Evolutionary conservation across 2,329 filamentous ascomycete genomes (phyloP).

Genomic region (Claviceps sorghi): DNA sequence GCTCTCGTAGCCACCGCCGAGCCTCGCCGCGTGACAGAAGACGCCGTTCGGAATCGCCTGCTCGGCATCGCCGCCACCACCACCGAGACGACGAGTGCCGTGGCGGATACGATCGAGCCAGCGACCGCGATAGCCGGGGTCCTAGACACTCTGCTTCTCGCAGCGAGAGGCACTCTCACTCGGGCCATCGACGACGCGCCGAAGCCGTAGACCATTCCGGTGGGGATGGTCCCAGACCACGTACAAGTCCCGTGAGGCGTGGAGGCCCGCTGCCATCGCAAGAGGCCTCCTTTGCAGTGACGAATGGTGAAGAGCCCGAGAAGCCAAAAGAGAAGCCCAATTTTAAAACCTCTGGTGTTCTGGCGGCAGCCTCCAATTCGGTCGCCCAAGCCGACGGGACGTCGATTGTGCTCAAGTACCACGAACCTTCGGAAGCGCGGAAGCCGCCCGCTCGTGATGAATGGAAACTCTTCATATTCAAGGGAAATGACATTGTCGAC

Average conservation of each 20-base stretch:
- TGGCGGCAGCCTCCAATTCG: slow-evolving; percentile 78
- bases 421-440: slow-evolving; percentile 84
- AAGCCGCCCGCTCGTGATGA: slow-evolving; percentile 65
- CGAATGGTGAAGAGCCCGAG: slow-evolving; percentile 29
- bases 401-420: slow-evolving; percentile 77
- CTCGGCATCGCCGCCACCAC: slow-evolving; percentile 7
- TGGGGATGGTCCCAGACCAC: slow-evolving; percentile 5
- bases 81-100: slow-evolving; percentile 13
- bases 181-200: slow-evolving; percentile 12
- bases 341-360: slow-evolving; percentile 61
- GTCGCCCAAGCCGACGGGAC: slow-evolving; percentile 58
- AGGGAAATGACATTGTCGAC: slow-evolving; percentile 63
- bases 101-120: slow-evolving; percentile 7
- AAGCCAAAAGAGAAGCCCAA: slow-evolving; percentile 78
- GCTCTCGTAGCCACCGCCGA: slow-evolving; percentile 13
- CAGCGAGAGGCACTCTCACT: slow-evolving; percentile 15
- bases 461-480: slow-evolving; percentile 92
- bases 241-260: slow-evolving; percentile 13
- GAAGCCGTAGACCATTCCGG: slow-evolving; percentile 10
- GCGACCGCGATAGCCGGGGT: slow-evolving; percentile 9
- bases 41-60: slow-evolving; percentile 17
- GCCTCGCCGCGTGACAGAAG: slow-evolving; percentile 16
- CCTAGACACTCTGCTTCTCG: slow-evolving; percentile 18
- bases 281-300: slow-evolving; percentile 42
- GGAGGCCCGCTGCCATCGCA: slow-evolving; percentile 45